A percentile compares a stretch with the other conserved stretches of the same genome.
Evolutionary conservation across 768 basidiomycete species (phyloP).

Genomic region (Tephrocybe sp.): DNA sequence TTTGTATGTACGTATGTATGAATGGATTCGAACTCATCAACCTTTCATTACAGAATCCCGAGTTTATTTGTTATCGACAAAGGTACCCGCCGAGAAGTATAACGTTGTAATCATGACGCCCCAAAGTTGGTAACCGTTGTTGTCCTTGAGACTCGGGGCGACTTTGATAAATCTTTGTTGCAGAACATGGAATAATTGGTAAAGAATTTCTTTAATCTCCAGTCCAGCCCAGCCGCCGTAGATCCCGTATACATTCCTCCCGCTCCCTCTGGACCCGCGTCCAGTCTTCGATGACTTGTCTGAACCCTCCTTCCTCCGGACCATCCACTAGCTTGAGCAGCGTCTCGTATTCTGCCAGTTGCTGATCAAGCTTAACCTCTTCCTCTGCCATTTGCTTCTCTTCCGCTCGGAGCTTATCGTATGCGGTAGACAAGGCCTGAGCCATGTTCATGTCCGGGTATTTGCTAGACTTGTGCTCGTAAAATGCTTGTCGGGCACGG

Average conservation of each 20-base stretch:
- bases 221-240: conserved; percentile 50
- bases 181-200: too few species aligned
- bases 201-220: conserved; percentile 31
- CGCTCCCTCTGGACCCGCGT: conserved; percentile 43
- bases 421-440: conserved; percentile 30
- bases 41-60: too few species aligned
- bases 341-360: conserved; percentile 40
- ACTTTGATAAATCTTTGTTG: too few species aligned
- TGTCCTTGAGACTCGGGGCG: too few species aligned
- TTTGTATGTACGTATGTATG: too few species aligned
- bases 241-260: conserved; percentile 47
- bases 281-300: conserved; percentile 48
- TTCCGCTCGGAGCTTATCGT: conserved; percentile 31
- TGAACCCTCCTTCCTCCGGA: conserved; percentile 32
- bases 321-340: conserved; percentile 43
- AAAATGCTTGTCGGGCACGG: conserved; percentile 36
- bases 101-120: too few species aligned
- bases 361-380: conserved; percentile 32
- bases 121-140: too few species aligned
- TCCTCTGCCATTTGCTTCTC: conserved; percentile 36
- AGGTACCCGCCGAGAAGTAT: neutral
- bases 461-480: conserved; percentile 29
- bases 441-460: conserved; percentile 24
- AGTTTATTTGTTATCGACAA: neutral
- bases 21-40: too few species aligned